A percentile compares a stretch with the other conserved stretches of the same genome.
Conservation (phyloP, 2,329 filamentous ascomycete species). For the Cytospora paraplurivora region DNA sequence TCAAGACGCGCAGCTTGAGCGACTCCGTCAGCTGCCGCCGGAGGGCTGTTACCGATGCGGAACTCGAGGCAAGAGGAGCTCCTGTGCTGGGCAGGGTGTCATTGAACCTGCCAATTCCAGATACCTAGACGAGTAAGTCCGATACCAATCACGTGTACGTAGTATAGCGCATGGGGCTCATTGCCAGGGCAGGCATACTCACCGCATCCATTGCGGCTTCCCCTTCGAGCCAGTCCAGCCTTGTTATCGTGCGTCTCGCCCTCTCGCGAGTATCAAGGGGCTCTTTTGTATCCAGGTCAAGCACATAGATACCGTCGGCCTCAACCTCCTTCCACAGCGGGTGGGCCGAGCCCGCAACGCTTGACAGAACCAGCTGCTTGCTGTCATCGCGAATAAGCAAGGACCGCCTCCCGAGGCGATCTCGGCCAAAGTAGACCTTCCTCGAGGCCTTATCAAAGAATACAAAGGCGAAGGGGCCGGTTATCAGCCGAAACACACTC, state of each 20-base stretch:
- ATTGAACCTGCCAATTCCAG: constrained; percentile 58
- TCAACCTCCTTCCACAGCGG: constrained; percentile 76
- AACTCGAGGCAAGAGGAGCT: constrained; percentile 41
- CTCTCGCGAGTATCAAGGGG: neutral
- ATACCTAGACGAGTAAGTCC: constrained; percentile 54
- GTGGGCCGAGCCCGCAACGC: constrained; percentile 60
- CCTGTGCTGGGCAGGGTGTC: constrained; percentile 41
- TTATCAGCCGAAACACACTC: constrained; percentile 60
- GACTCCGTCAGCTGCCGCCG: constrained; percentile 60
- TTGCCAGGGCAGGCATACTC: constrained; percentile 37
- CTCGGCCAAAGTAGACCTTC: constrained; percentile 78
- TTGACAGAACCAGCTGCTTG: constrained; percentile 64
- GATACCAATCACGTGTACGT: constrained; percentile 33
- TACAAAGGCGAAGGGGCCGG: constrained; percentile 88
- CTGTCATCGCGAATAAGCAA: constrained; percentile 62
- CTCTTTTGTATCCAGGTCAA: constrained; percentile 51
- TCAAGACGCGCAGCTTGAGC: constrained; percentile 63
- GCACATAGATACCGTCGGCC: constrained; percentile 76
- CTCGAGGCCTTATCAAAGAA: constrained; percentile 68
- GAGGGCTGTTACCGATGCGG: constrained; percentile 56
- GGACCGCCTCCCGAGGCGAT: constrained; percentile 85
- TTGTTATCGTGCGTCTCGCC: constrained; percentile 15
- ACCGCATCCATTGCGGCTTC: constrained; percentile 45
- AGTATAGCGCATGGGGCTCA: constrained; percentile 13
- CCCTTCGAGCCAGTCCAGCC: constrained; percentile 40